A percentile compares a stretch with the other conserved stretches of the same genome.
phyloP scores from a whole-genome alignment of 176 grass and related monocot genomes.

The Aegilops sharonensis region DNA sequence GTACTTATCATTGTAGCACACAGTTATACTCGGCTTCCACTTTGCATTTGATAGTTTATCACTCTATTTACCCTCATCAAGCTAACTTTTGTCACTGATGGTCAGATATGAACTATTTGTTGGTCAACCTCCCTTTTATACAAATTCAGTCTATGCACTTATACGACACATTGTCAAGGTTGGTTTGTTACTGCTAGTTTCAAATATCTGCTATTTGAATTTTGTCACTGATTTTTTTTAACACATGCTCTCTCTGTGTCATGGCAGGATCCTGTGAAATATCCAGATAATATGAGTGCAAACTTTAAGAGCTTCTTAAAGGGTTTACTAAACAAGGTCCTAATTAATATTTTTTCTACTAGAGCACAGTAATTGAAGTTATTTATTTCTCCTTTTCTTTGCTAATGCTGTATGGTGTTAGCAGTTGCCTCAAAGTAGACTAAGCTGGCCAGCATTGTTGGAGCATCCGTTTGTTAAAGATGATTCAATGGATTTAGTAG shows the following conservation, averaged over 20 bases:
- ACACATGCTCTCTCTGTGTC: slow-evolving; percentile 15
- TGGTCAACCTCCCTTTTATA: slow-evolving; percentile 97
- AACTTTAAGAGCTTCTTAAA: slow-evolving; percentile 93
- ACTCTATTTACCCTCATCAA: slow-evolving; percentile 12
- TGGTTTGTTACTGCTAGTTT: slow-evolving; percentile 27
- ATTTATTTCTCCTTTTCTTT: slow-evolving; percentile 26
- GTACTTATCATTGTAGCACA: not conserved
- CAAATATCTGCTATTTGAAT: not conserved
- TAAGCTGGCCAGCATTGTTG: slow-evolving; percentile 86
- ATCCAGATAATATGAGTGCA: slow-evolving; percentile 91
- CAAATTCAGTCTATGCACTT: slow-evolving; percentile 94
- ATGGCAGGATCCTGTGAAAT: slow-evolving; percentile 90
- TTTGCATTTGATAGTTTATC: slow-evolving; percentile 30
- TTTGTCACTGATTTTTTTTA: not conserved
- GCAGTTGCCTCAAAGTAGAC: slow-evolving; percentile 81
- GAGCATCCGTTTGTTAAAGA: slow-evolving; percentile 98
- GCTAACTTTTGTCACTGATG: slow-evolving; percentile 35
- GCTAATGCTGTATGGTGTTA: slow-evolving; percentile 46
- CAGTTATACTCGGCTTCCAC: not conserved
- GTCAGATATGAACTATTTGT: slow-evolving; percentile 93
- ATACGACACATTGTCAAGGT: slow-evolving; percentile 98
- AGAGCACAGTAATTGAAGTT: not conserved
- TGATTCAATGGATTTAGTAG: slow-evolving; percentile 35
- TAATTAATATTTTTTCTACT: not conserved
- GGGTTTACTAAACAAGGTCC: slow-evolving; percentile 95